Evolutionary conservation across 2,329 filamentous ascomycete species (phyloP).

Genomic region (Orbilia oligospora): DNA sequence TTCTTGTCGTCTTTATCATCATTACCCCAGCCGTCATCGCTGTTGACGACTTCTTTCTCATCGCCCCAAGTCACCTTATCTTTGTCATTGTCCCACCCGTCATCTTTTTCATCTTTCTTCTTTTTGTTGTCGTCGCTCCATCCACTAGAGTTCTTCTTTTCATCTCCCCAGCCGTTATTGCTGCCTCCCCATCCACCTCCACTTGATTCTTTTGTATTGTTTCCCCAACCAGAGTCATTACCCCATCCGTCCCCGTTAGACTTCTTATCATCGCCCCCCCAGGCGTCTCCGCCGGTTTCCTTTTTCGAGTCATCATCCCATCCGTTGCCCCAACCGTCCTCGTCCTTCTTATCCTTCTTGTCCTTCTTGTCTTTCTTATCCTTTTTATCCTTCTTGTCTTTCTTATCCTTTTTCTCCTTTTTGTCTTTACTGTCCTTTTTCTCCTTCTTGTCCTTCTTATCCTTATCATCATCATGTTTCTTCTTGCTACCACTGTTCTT

Average conservation of each 20-base stretch:
- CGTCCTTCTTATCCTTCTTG: slow-evolving; percentile 11
- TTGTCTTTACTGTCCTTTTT: slow-evolving; percentile 26
- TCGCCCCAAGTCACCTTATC: slow-evolving; percentile 1
- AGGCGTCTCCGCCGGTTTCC: neutral
- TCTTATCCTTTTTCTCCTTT: slow-evolving; percentile 25
- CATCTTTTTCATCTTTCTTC: neutral
- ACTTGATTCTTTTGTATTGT: neutral
- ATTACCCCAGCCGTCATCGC: slow-evolving; percentile 15
- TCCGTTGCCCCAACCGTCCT: slow-evolving; percentile 8
- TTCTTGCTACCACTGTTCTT: neutral
- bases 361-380: slow-evolving; percentile 6
- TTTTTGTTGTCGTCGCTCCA: slow-evolving; percentile 16
- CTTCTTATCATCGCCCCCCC: slow-evolving; percentile 7
- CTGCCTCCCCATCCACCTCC: neutral
- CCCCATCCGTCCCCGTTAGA: neutral
- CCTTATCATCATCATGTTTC: slow-evolving; percentile 5
- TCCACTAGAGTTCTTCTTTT: slow-evolving; percentile 3
- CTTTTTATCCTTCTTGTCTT: slow-evolving; percentile 30
- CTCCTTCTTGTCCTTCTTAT: slow-evolving; percentile 31
- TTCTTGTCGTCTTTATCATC: slow-evolving; percentile 22
- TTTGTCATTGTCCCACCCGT: slow-evolving; percentile 24
- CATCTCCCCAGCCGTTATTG: slow-evolving; percentile 33
- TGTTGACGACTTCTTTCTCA: neutral
- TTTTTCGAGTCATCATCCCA: too few relatives aligned
- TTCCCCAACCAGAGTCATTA: slow-evolving; percentile 7